Evolutionary conservation across 805 yeast genomes (phyloP).

Genomic region (Debaryomyces castellii): DNA sequence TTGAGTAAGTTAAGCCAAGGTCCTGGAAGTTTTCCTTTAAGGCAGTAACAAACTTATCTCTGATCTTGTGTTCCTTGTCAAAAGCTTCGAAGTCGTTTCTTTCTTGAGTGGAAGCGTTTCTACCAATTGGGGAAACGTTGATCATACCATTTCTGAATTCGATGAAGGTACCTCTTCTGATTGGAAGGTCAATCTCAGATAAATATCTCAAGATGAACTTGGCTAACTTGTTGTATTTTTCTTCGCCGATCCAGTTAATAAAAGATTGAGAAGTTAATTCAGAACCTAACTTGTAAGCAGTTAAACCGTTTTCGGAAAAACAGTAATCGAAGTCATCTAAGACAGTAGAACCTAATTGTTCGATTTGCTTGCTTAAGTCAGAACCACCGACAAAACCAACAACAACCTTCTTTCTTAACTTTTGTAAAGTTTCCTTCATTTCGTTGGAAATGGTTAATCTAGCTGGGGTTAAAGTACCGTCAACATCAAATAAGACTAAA

Average conservation of each 20-base stretch:
- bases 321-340: constrained; percentile 87
- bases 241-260: constrained; percentile 94
- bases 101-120: constrained; percentile 94
- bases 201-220: constrained; percentile 84
- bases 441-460: constrained; percentile 77
- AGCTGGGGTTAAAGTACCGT: constrained; percentile 98
- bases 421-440: constrained; percentile 66
- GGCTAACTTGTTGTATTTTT: constrained; percentile 84
- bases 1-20: constrained; percentile 87
- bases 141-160: constrained; percentile 99
- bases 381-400: constrained; percentile 98
- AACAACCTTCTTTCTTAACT: constrained; percentile 87
- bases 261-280: constrained; percentile 91
- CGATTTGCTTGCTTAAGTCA: constrained; percentile 90
- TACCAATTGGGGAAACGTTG: constrained; percentile 96
- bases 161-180: constrained; percentile 97
- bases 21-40: constrained; percentile 82
- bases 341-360: constrained; percentile 85
- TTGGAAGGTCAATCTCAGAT: constrained; percentile 83
- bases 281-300: constrained; percentile 92
- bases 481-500: constrained; percentile 93
- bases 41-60: constrained; percentile 83
- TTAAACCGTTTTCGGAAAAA: constrained; percentile 96
- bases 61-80: constrained; percentile 77
- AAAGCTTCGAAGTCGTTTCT: constrained; percentile 88